phyloP scores from a whole-genome alignment of 148 eudicot genomes.

The Cornus florida region DNA sequence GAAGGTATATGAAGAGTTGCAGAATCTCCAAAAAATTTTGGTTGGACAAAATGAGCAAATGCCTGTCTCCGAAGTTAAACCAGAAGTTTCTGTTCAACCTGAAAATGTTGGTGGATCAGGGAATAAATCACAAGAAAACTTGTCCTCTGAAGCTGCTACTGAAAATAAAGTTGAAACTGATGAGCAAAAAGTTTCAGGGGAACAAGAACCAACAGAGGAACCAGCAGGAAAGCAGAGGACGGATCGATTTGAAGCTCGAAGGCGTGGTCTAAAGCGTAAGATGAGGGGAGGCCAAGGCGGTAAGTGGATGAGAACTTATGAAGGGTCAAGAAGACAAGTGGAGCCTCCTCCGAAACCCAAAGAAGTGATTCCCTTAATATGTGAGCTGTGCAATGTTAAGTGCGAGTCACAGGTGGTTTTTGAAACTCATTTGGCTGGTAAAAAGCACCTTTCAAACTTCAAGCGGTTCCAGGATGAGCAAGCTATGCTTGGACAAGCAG shows the following conservation, averaged over 20 bases:
- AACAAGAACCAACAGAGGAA: slow-evolving; percentile 21
- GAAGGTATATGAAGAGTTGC: slow-evolving; percentile 49
- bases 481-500: slow-evolving; percentile 47
- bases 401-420: slow-evolving; percentile 70
- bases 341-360: slow-evolving; percentile 50
- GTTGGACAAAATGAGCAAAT: slow-evolving; percentile 25
- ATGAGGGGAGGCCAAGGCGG: slow-evolving; percentile 55
- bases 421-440: slow-evolving; percentile 66
- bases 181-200: slow-evolving; percentile 23
- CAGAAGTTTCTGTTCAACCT: slow-evolving; percentile 12
- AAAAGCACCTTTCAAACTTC: slow-evolving; percentile 58
- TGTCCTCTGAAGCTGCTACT: slow-evolving; percentile 11
- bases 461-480: slow-evolving; percentile 61
- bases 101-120: slow-evolving; percentile 14
- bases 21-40: slow-evolving; percentile 36
- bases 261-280: slow-evolving; percentile 58
- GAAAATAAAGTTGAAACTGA: slow-evolving; percentile 23
- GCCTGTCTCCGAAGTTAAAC: slow-evolving; percentile 17
- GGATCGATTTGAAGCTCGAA: slow-evolving; percentile 19
- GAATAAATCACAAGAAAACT: slow-evolving; percentile 1
- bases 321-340: slow-evolving; percentile 40
- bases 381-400: slow-evolving; percentile 71
- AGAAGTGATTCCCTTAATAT: slow-evolving; percentile 44
- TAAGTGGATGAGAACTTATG: slow-evolving; percentile 38
- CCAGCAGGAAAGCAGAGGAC: slow-evolving; percentile 10